Base-by-base conservation (phyloP, 75 land plant genomes). In the Ceratopteris richardii region DNA sequence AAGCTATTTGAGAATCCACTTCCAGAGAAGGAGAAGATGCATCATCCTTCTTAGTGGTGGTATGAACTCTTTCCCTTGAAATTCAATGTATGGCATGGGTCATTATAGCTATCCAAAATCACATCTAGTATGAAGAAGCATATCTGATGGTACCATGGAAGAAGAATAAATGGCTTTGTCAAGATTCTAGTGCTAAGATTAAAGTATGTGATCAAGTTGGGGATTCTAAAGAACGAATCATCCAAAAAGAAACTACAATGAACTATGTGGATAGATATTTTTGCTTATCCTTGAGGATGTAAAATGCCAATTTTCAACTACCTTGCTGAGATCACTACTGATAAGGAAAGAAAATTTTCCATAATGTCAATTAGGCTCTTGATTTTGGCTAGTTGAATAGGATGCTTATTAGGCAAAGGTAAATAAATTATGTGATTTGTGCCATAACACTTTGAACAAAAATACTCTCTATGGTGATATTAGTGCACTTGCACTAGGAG, bases 201-300 rank as follows among this genome's bases (percentile, higher is more conserved):
- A 78, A 70, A 29, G 79, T 90, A 57, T 81, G 70, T 20, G 84
- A 83, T 51, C 56, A 78, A 27, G 58, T 90, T 58, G 80, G 74
- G n/a, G 91, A 79, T 2, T 70, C 70, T 17, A 90, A 88, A 28
- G 94, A 88, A 65, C 58, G 94, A 33, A 88, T 87, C 0, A 76
- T 88, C 16, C 76, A 74, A 14, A 79, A 81, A n/a, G 76, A 74
- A 20, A 62, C 88, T 16, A 41, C 29, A 61, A 11, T 22, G 40
- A 73, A 86, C 86, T 65, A 77, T 2, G 31, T 44, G 0, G 75
- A 74, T 61, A 87, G 82, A 53, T 28, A 69, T 22, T 78, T 27
- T 94, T 96, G 43, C 84, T 77, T 61, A 77, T 85, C n/a, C 57
- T 86, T 47, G 98, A 94, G 56, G 96, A 91, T 52, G 90, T 83